A percentile compares a stretch with the other conserved stretches of the same genome.
Evolutionary conservation across 164 flowering plant genomes (phyloP).

Genomic region (Piper betle): DNA sequence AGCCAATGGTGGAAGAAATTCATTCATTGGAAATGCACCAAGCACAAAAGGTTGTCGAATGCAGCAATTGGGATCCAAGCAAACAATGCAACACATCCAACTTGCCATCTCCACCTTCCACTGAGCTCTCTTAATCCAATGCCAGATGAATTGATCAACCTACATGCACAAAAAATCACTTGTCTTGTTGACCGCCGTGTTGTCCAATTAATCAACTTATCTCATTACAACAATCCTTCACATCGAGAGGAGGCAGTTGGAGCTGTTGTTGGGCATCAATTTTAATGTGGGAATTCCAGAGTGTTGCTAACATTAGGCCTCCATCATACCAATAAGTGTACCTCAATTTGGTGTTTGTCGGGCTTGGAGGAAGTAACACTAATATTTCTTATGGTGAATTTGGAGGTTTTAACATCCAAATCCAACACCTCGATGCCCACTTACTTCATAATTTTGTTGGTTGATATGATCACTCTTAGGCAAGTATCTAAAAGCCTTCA

Average conservation of each 20-base stretch:
- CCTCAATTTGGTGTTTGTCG: constrained; percentile 37
- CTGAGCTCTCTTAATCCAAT: constrained; percentile 19
- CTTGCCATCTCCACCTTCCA: constrained; percentile 12
- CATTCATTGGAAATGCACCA: constrained; percentile 63
- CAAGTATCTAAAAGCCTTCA: no score
- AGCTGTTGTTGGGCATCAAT: constrained; percentile 13
- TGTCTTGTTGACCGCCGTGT: constrained; percentile 10
- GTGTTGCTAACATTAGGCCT: constrained; percentile 72
- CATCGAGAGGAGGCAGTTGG: constrained; percentile 16
- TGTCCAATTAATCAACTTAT: constrained; percentile 19
- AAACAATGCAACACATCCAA: constrained; percentile 17
- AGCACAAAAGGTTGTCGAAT: constrained; percentile 24
- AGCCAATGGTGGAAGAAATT: constrained; percentile 85
- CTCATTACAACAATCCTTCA: constrained; percentile 22
- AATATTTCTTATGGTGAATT: constrained; percentile 25
- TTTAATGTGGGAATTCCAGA: constrained; percentile 23
- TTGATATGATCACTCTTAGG: no score
- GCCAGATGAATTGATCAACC: constrained; percentile 22
- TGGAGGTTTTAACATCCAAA: constrained; percentile 32
- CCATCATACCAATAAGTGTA: constrained; percentile 38
- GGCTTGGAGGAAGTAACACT: constrained; percentile 18
- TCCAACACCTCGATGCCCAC: constrained; percentile 41
- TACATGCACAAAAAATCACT: constrained; percentile 15
- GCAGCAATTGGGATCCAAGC: constrained; percentile 16
- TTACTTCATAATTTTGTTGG: constrained; percentile 56